Evolutionary conservation across 2,329 filamentous ascomycete genomes (phyloP), one percentile per base, ranked within the genome.

Genomic region (Leptosphaerulina australis): DNA sequence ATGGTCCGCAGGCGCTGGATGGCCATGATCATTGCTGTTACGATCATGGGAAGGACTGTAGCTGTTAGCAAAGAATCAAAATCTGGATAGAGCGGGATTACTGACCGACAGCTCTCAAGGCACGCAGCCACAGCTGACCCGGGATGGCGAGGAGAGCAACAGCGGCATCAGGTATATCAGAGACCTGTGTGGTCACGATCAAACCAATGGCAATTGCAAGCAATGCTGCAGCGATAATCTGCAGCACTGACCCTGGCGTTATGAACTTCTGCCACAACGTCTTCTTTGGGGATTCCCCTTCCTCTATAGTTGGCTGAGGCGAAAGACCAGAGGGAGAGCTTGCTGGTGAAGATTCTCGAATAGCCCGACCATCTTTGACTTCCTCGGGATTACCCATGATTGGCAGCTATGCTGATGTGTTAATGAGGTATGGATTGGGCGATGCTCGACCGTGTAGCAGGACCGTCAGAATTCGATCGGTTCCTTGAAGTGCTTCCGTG

Each of bases 21-120:
- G 4, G 79, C 77, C 14, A 81, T 70, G 36, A 82, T 76, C 72
- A 82, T 81, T 18, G 80, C 79, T 6, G 73, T 76, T 20, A 81
- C 69, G 31, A 82, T 82, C 44, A 82, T 64, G 2, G 79, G 79
- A 1, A 82, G 69, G 0, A 82, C 79, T 80, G 18, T 4, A 7
- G n/a, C 3, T 10, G 20, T 60, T 28, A 61, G 46, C 18, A 11
- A 14, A 12, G 2, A 4, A 12, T 18, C 0, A 1, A 14, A n/a
- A 14, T n/a, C 2, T 18, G 9, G 14, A 28, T 3, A 11, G 6
- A 36, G 4, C 5, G 8, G 9, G 4, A 9, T 14, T 4, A 72
- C 75, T 53, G 62, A 78, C 78, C 77, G 10, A 79, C 76, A 15
- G 78, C 78, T 47, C 76, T 74, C 15, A 82, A 69, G 15, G 76